A percentile compares a stretch with the other conserved stretches of the same genome.
Conservation (phyloP, 106 monocot genomes). For the Phalaenopsis aphrodite region DNA sequence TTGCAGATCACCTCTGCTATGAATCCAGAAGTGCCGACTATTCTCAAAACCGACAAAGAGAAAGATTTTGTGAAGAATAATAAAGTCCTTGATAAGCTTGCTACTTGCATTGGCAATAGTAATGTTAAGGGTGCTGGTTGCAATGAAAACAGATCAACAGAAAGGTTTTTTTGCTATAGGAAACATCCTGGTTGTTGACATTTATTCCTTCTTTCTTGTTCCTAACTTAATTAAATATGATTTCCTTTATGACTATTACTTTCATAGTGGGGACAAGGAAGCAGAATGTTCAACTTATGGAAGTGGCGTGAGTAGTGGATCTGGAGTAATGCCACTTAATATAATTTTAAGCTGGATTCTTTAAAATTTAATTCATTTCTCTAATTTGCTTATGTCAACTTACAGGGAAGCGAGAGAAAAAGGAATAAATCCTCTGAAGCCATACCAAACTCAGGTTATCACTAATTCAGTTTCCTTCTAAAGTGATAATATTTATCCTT, state of each 20-base stretch:
- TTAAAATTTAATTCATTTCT: background rate
- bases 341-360: background rate
- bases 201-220: background rate
- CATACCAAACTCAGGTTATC: conserved; percentile 27
- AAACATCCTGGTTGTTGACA: background rate
- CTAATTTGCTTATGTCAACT: background rate
- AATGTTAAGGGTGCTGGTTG: conserved; percentile 19
- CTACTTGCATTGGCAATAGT: conserved; percentile 29
- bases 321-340: conserved; percentile 10
- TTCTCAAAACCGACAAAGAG: conserved; percentile 43
- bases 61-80: conserved; percentile 26
- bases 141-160: conserved; percentile 18
- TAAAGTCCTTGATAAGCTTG: conserved; percentile 50
- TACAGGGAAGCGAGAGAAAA: conserved; percentile 33
- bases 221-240: background rate
- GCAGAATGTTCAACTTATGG: conserved; percentile 61
- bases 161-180: conserved; percentile 25
- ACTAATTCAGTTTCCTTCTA: background rate
- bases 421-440: conserved; percentile 40
- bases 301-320: conserved; percentile 42
- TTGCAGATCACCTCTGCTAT: conserved; percentile 34
- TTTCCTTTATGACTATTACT: background rate
- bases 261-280: conserved; percentile 24
- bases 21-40: conserved; percentile 28
- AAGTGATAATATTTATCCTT: background rate